Base-by-base conservation (phyloP, 2,329 filamentous ascomycete genomes). In the Didymosphaeria variabile region DNA sequence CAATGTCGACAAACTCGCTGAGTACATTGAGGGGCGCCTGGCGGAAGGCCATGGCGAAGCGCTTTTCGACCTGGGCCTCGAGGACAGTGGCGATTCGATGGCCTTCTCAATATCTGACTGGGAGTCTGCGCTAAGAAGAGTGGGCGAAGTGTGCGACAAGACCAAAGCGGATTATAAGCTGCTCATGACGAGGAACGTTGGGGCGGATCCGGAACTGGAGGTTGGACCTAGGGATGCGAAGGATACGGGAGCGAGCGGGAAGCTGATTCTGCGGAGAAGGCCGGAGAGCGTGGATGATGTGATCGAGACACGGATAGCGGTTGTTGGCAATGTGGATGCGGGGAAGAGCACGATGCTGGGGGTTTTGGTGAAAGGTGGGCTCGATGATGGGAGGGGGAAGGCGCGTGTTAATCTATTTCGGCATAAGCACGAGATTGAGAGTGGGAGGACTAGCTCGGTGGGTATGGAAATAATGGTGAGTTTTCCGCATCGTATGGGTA, bases 381-480 rank as follows among this genome's bases (percentile, higher is more conserved):
- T 99, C 1, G 95, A 99, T 72, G 95, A 99, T 79, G 95, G 95
- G 17, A 87, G 95, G 74, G 95, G 95, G 13, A 94, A 92, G 78
- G 94, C 95, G 49, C 90, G 95, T 64, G 92, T 99, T 55, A 98
- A 97, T 67, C 88, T 99, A 13, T 99, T 99, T 81, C 88, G 95
- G 17, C 95, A 99, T 79, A 98, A 99, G 80, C 95, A 99, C 74
- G 95, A 99, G 80, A 91, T 98, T 44, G 95, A 99, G 79, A 95
- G 92, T 50, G 95, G 95, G 1, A 87, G 95, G 67, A 99, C 95
- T 10, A 97, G 93, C 75, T 97, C 94, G 0, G 95, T 99, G 0
- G 94, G 95, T 45, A 96, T 98, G 94, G 95, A 99, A 79, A 98
- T 72, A 63, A 93, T 98, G 90, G 52, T 55, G 38, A 45, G 52